These are phyloP conservation scores for Flaveria floridana DNA, from an alignment of 140 eudicot species.

Conservation along the genomic window DNA sequence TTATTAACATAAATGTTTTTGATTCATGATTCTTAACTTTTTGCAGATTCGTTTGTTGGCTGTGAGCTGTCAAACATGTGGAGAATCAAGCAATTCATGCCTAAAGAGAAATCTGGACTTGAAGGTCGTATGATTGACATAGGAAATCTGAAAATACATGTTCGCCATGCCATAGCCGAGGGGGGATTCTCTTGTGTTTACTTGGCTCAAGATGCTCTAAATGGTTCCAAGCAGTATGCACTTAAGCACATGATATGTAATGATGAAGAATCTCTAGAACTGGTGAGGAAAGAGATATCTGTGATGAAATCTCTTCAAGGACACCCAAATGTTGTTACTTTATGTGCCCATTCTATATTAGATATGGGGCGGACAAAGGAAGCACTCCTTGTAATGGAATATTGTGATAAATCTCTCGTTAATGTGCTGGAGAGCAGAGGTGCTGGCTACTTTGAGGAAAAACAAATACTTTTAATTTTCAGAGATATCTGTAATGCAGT, in stretches of 20 bases:
- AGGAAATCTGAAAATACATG: constrained; percentile 81
- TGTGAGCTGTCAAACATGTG: constrained; percentile 54
- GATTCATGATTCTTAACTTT: constrained; percentile 1
- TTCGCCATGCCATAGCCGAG: constrained; percentile 86
- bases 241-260: constrained; percentile 90
- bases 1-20: too few species aligned
- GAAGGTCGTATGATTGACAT: constrained; percentile 91
- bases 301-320: constrained; percentile 94
- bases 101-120: constrained; percentile 85
- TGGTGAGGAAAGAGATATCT: constrained; percentile 78
- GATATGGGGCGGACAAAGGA: constrained; percentile 94
- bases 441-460: constrained; percentile 92
- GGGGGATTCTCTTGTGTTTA: constrained; percentile 59
- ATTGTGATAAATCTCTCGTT: constrained; percentile 87
- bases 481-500: constrained; percentile 96
- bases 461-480: constrained; percentile 64
- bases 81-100: constrained; percentile 85
- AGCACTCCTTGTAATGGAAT: constrained; percentile 91
- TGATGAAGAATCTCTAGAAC: constrained; percentile 83
- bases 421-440: constrained; percentile 90
- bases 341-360: constrained; percentile 62
- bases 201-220: constrained; percentile 73
- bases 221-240: constrained; percentile 91
- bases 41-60: constrained; percentile 29
- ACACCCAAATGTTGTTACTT: constrained; percentile 84